Base-by-base conservation (phyloP, 306 rosid species). In the Vigna reflexopilosa region DNA sequence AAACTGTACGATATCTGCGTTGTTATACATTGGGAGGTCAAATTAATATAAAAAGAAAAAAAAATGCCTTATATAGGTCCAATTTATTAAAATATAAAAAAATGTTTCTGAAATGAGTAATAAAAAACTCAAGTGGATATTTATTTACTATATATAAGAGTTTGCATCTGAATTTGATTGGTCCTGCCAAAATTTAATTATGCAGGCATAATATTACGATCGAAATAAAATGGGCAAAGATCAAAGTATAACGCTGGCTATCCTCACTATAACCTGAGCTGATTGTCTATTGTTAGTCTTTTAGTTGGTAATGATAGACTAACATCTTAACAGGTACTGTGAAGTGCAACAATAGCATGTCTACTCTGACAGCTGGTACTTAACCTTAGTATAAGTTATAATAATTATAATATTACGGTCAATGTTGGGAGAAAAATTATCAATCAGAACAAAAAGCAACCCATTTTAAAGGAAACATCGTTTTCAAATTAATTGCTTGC, bases 371-470 rank as follows among this genome's bases (percentile, higher is more conserved):
- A 38, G 40, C 50, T 32, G 52, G 42, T 57, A 34, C 38, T 5
- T 34, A 42, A 17, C 55, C 9, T 58, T 45, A 47, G 19, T 75
- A 61, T 32, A 28, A 34, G 38, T 34, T 34, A 34, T 4, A 34
- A 34, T 36, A 36, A n/a, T 61, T 48, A 30, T 47, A 47, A n/a
- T n/a, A 26, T 49, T 34, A 38, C 0, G 19, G 69, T 70, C 77
- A 80, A 72, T 72, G 44, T 62, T 74, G 54, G 28, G 70, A 62
- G 36, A 16, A 56, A 42, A 28, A 16, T 56, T 72, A 42, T 22
- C 54, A 24, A 67, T 36, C 64, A 55, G 54, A 45, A 65, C 51
- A 73, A 66, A 28, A 45, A 6, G 15, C 55, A 54, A 7, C 62
- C n/a, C 5, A 8, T 48, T 68, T n/a, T 24, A 68, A 49, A 36